Percentiles rank a stretch among this genome's conserved stretches.
These are phyloP conservation scores for Colletotrichum plurivorum DNA, from an alignment of 2,329 filamentous ascomycete species.

Conservation along the genomic window DNA sequence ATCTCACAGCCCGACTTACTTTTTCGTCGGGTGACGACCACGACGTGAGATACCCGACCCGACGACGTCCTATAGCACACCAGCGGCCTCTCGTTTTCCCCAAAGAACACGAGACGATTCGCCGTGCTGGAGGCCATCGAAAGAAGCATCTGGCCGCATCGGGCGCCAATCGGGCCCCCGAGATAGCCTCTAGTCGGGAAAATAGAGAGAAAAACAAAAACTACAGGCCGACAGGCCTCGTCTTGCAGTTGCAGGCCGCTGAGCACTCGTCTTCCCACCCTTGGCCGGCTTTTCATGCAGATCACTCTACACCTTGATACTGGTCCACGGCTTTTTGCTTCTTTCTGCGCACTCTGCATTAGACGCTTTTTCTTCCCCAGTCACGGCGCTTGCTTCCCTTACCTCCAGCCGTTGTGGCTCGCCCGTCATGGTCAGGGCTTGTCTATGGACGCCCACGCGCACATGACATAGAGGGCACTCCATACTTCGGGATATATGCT, in stretches of 20 bases:
- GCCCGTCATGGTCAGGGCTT: constrained; percentile 8
- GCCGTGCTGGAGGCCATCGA: constrained; percentile 20
- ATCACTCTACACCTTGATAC: constrained; percentile 12
- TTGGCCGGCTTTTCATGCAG: constrained; percentile 22
- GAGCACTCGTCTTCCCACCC: constrained; percentile 14
- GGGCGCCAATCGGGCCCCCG: constrained; percentile 15
- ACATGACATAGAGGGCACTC: not conserved
- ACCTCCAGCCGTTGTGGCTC: not conserved
- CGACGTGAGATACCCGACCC: too few relatives aligned
- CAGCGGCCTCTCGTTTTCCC: not conserved
- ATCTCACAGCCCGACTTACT: constrained; percentile 19
- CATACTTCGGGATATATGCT: not conserved
- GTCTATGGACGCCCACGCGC: not conserved
- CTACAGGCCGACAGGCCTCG: constrained; percentile 6
- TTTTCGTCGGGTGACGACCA: not conserved
- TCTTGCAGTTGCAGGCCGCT: not conserved
- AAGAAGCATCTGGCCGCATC: constrained; percentile 25
- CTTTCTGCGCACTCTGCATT: constrained; percentile 13
- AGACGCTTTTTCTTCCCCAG: not conserved
- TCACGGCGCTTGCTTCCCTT: not conserved
- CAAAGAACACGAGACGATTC: constrained; percentile 22
- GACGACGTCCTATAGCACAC: not conserved
- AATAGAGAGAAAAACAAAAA: not conserved
- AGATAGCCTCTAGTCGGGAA: constrained; percentile 10
- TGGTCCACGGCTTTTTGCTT: constrained; percentile 21